These are phyloP conservation scores for Pichia inconspicua DNA, from an alignment of 1,139 yeast species.

Conservation along the genomic window DNA sequence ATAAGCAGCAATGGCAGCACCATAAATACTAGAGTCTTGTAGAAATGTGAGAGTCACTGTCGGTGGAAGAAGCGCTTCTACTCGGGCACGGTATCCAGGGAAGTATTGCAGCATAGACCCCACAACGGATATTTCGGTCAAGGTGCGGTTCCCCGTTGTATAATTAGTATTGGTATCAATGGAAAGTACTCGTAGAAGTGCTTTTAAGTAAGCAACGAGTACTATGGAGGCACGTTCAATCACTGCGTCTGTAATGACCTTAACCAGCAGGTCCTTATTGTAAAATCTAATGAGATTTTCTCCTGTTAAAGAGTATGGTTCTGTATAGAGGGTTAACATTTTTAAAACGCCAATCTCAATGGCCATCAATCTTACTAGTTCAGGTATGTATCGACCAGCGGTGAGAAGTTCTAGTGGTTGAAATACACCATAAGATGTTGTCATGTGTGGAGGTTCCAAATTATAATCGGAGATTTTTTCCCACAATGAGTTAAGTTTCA, in stretches of 20 bases:
- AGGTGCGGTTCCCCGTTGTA: neutral
- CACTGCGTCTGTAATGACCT: constrained; percentile 16
- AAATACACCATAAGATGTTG: constrained; percentile 28
- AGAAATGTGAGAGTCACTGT: constrained; percentile 7
- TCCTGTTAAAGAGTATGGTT: constrained; percentile 5
- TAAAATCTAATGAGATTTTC: constrained; percentile 4
- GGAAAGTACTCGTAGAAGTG: constrained; percentile 7
- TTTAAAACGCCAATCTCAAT: constrained; percentile 23
- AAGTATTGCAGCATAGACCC: constrained; percentile 12
- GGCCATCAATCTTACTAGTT: constrained; percentile 38
- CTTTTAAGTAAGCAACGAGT: constrained; percentile 19
- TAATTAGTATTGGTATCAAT: neutral
- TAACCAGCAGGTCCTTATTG: constrained; percentile 1
- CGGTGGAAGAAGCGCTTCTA: constrained; percentile 1
- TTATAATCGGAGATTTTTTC: constrained; percentile 1
- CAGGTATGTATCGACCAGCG: constrained; percentile 51
- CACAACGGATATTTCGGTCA: constrained; percentile 7
- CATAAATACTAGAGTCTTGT: constrained; percentile 11
- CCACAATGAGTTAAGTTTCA: constrained; percentile 11
- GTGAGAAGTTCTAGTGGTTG: constrained; percentile 52
- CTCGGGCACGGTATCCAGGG: constrained; percentile 10
- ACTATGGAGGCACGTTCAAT: constrained; percentile 24
- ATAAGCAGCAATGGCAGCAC: constrained; percentile 12
- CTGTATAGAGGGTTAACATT: constrained; percentile 11
- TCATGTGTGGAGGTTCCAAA: constrained; percentile 10